Base-by-base conservation (phyloP, 2,329 filamentous ascomycete genomes). In the Sarocladium strictum region DNA sequence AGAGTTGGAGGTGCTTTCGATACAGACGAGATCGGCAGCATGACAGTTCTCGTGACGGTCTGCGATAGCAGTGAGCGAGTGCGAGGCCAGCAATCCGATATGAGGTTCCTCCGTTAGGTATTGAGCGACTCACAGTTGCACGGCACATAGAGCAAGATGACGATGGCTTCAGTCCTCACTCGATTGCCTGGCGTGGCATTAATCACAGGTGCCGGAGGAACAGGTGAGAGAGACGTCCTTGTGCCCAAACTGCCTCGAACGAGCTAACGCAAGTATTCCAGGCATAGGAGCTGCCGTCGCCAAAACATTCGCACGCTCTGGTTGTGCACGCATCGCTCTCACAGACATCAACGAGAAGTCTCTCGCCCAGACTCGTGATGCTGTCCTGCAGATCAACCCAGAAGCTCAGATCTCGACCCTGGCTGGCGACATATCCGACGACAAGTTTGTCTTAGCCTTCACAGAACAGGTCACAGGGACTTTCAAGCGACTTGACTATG, bases 231-330 rank as follows among this genome's bases (percentile, higher is more conserved):
- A 12, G n/a, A n/a, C n/a, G n/a, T 38, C 35, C 5, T n/a, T n/a
- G 15, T 14, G 23, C 3, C 38, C n/a, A 23, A 6, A 23, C 7
- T 9, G 38, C 38, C 9, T 43, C 17, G 17, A 38, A 15, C 6
- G 38, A 43, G 23, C 45, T 47, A 14, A 43, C 53, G 12, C 7
- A n/a, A 12, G 23, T 15, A 43, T 29, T 17, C n/a, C 35, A 81
- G 80, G 80, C 29, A 84, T 83, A 57, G 80, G 80, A 2, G 76
- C 75, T 2, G 78, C 79, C 1, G 74, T 79, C 2, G 76, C 75
- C 10, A 73, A 65, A 55, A 76, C 72, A 0, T 80, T 84, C 60
- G 77, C 72, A 1, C 65, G 63, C 2, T 73, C 74, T 0, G 79
- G 79, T 12, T 81, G 78, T 61, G 63, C 70, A 0, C 67, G 67